Evolutionary conservation across 2,329 filamentous ascomycete species (phyloP), one percentile per base, ranked within the genome.

Genomic region (Fusarium cyanostomum): DNA sequence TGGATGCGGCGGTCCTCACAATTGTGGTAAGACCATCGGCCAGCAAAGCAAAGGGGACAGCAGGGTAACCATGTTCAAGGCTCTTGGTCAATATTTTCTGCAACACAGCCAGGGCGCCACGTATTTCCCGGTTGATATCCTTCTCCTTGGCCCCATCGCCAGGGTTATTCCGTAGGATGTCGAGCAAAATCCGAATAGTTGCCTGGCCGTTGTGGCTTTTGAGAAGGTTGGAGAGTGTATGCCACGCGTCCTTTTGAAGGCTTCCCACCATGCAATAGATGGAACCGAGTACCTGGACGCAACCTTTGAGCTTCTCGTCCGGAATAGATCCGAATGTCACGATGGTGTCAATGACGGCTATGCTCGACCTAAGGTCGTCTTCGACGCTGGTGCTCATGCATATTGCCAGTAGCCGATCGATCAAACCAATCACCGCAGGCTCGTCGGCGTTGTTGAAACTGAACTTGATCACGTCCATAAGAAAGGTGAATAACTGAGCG

Each of bases 301-400:
- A 92, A 30, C 84, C 82, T 66, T 84, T 84, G 35, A 93, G 80
- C 56, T 86, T 87, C 52, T 80, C 79, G 46, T 77, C 79, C 1
- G 91, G 90, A 41, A 94, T 86, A 30, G 87, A 84, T 5, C 89
- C 88, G 72, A 90, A 92, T 0, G 88, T 92, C 51, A 92, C 87
- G 54, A 92, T 84, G 9, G 87, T 83, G 71, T 92, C 86, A 56
- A 93, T 83, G 44, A 92, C 84, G 45, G 82, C 79, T 66, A 92
- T 89, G 68, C 88, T 90, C 15, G 86, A 84, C 49, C 81, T 82
- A 56, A 94, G 80, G 69, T 94, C 90, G 26, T 84, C 82, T 44
- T 86, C 80, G 27, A 84, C 80, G 45, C 82, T 87, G 1, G 90
- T 92, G 66, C 83, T 86, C 73, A 87, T 84, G 75, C 89, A 92